These are phyloP conservation scores for Acer negundo DNA, from an alignment of 345 rosid genomes.

Conservation along the genomic window DNA sequence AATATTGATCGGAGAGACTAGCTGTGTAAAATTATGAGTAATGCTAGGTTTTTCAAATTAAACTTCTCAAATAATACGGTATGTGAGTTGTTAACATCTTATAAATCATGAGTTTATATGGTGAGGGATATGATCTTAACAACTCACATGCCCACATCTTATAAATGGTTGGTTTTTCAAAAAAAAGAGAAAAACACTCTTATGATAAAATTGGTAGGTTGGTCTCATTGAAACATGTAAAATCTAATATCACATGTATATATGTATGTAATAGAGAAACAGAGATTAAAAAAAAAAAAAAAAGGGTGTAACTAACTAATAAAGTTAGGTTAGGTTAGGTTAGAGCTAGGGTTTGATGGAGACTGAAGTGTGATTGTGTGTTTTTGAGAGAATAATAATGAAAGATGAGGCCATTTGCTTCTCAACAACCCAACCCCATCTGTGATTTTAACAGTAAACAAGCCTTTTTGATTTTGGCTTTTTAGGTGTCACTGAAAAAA, in stretches of 20 bases:
- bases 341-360: slow-evolving; percentile 30
- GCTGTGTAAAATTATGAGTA: neutral
- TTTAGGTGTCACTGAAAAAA: slow-evolving; percentile 20
- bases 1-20: slow-evolving; percentile 21
- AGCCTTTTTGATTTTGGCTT: slow-evolving; percentile 26
- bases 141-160: too few relatives aligned
- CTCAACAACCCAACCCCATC: slow-evolving; percentile 77
- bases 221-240: neutral
- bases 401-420: slow-evolving; percentile 46
- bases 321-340: slow-evolving; percentile 23
- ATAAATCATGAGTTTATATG: too few relatives aligned
- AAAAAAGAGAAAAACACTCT: too few relatives aligned
- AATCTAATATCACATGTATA: neutral
- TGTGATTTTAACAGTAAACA: slow-evolving; percentile 33
- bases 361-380: slow-evolving; percentile 35
- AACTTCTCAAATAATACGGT: too few relatives aligned
- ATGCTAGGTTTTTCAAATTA: too few relatives aligned
- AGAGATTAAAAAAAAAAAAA: neutral
- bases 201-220: too few relatives aligned
- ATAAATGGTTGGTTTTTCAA: too few relatives aligned
- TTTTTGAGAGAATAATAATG: slow-evolving; percentile 29
- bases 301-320: neutral
- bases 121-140: too few relatives aligned
- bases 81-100: too few relatives aligned
- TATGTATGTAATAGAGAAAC: too few relatives aligned